A percentile compares a stretch with the other conserved stretches of the same genome.
Evolutionary conservation across 2,329 filamentous ascomycete genomes (phyloP).

Genomic region (Epichloe coenophiala): DNA sequence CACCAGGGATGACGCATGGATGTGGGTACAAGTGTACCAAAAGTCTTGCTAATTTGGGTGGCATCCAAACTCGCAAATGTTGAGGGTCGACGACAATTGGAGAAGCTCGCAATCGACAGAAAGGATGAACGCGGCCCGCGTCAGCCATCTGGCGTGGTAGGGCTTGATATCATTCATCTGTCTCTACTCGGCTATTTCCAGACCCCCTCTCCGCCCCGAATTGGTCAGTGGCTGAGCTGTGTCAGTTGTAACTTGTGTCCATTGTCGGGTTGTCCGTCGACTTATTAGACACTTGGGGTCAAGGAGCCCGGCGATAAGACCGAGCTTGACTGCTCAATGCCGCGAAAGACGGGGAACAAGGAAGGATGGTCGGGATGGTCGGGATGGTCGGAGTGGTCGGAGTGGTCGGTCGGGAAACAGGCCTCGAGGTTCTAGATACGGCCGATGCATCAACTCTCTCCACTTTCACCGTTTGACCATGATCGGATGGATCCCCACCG

Average conservation of each 20-base stretch:
- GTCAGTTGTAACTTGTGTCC: no score
- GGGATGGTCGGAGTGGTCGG: neutral
- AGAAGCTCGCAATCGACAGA: neutral
- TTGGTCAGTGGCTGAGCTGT: no score
- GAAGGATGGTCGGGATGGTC: neutral
- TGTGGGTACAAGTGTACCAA: neutral
- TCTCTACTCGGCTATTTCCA: no score
- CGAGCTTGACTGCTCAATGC: neutral
- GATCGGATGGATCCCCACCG: slow-evolving; percentile 9
- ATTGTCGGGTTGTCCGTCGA: no score
- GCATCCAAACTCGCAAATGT: neutral
- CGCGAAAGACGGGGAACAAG: neutral
- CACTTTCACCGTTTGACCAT: slow-evolving; percentile 10
- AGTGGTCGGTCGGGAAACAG: slow-evolving; percentile 4
- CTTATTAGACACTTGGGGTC: no score
- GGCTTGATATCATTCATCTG: no score
- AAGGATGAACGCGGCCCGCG: neutral
- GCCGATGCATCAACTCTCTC: slow-evolving; percentile 12
- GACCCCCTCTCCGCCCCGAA: no score
- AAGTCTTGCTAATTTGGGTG: neutral
- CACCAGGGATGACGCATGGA: neutral
- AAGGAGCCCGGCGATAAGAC: no score
- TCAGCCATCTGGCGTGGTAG: no score
- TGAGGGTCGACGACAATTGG: neutral
- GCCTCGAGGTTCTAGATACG: slow-evolving; percentile 7